phyloP scores from a whole-genome alignment of 1,284 basidiomycete genomes.

The Sporisorium reilianum region DNA sequence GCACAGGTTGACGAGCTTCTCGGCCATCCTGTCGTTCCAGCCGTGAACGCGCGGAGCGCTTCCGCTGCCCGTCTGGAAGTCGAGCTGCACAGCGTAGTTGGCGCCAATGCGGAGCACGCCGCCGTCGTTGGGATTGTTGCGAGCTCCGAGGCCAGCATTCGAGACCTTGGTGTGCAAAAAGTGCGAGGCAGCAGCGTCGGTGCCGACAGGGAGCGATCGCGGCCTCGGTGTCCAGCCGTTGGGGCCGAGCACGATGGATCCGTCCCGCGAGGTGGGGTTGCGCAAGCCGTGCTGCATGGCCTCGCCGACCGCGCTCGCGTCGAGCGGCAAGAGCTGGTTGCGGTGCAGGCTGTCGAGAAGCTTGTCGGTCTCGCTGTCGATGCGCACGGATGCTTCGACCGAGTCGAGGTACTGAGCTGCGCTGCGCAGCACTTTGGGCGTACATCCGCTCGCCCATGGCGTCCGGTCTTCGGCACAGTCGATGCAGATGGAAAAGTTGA shows the following conservation, averaged over 20 bases:
- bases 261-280: slow-evolving; percentile 26
- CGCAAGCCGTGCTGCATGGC: slow-evolving; percentile 20
- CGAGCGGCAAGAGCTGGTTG: slow-evolving; percentile 71
- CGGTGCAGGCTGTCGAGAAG: slow-evolving; percentile 74
- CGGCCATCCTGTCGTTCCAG: slow-evolving; percentile 27
- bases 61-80: slow-evolving; percentile 36
- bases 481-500: slow-evolving; percentile 83
- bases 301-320: slow-evolving; percentile 12
- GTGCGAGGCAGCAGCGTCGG: slow-evolving; percentile 36
- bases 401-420: slow-evolving; percentile 73
- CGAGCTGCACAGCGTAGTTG: slow-evolving; percentile 65
- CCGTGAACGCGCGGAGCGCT: background rate
- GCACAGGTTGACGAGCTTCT: slow-evolving; percentile 63
- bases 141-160: slow-evolving; percentile 16
- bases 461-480: slow-evolving; percentile 78
- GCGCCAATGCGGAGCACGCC: slow-evolving; percentile 34
- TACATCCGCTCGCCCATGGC: slow-evolving; percentile 70
- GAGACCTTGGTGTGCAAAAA: slow-evolving; percentile 24
- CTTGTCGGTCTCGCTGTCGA: slow-evolving; percentile 75
- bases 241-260: slow-evolving; percentile 60
- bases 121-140: slow-evolving; percentile 8
- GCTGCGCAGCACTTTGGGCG: slow-evolving; percentile 72
- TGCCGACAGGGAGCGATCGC: slow-evolving; percentile 23
- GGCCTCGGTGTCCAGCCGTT: slow-evolving; percentile 61
- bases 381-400: slow-evolving; percentile 74